phyloP scores from a whole-genome alignment of 2,329 filamentous ascomycete species.

The Rutstroemia sydowiana region DNA sequence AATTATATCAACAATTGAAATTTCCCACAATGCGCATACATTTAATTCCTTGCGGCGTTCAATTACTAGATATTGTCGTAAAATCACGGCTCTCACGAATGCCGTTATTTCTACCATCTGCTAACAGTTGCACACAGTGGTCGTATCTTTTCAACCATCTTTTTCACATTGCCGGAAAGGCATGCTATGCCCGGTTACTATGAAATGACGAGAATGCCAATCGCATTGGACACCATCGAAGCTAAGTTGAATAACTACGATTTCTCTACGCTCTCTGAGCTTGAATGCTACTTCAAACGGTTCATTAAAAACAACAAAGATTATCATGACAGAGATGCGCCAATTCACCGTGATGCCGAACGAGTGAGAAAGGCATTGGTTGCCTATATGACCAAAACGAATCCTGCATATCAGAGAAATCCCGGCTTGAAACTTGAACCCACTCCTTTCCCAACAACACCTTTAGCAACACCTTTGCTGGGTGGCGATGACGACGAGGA shows the following conservation, averaged over 20 bases:
- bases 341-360: conserved; percentile 76
- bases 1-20: not conserved
- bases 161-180: conserved; percentile 63
- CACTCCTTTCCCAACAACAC: conserved; percentile 34
- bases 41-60: not conserved
- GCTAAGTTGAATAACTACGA: conserved; percentile 60
- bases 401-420: conserved; percentile 67
- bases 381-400: conserved; percentile 80
- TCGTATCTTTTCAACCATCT: conserved; percentile 66
- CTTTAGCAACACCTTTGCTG: too few relatives aligned
- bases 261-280: conserved; percentile 62
- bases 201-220: conserved; percentile 65
- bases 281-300: conserved; percentile 82
- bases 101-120: not conserved
- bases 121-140: conserved; percentile 42
- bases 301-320: conserved; percentile 85
- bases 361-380: conserved; percentile 78
- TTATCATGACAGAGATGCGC: conserved; percentile 66
- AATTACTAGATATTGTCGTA: not conserved
- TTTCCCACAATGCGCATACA: not conserved
- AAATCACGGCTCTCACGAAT: not conserved
- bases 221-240: conserved; percentile 72
- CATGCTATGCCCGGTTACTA: conserved; percentile 68
- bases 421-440: conserved; percentile 62
- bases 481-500: conserved; percentile 37